Percentiles rank a stretch among this genome's conserved stretches.
Conservation (phyloP, 148 eudicot species). For the Silene conica region DNA sequence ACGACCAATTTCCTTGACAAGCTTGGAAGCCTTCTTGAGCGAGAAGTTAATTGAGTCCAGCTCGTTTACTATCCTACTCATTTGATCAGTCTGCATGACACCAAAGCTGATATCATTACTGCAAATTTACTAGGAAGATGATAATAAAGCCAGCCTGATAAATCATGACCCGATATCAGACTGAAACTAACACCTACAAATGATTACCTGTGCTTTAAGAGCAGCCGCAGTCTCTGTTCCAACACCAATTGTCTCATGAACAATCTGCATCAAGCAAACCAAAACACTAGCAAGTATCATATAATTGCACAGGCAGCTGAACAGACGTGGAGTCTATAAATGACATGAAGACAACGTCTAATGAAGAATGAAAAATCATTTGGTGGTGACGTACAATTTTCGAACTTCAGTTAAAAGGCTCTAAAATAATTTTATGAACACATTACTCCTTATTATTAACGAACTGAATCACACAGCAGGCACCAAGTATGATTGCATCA, state of each 20-base stretch:
- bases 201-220: conserved; percentile 81
- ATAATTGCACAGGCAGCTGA: not conserved
- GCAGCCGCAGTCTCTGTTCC: conserved; percentile 94
- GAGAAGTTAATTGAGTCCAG: conserved; percentile 92
- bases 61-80: conserved; percentile 93
- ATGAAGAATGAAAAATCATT: not conserved
- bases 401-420: not conserved
- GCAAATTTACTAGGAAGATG: not conserved
- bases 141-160: not conserved
- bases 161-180: not conserved
- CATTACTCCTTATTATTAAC: not conserved
- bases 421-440: not conserved
- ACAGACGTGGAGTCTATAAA: not conserved
- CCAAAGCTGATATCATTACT: conserved; percentile 13
- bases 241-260: conserved; percentile 71
- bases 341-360: not conserved
- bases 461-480: conserved; percentile 1
- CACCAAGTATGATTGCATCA: not conserved
- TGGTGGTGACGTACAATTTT: not conserved
- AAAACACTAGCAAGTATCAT: conserved; percentile 2
- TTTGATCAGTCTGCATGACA: conserved; percentile 82
- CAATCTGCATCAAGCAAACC: conserved; percentile 49
- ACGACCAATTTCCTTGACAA: conserved; percentile 98
- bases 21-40: conserved; percentile 84
- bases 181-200: conserved; percentile 9